phyloP scores from a whole-genome alignment of 2,329 filamentous ascomycete species.

The Fusarium coicis region DNA sequence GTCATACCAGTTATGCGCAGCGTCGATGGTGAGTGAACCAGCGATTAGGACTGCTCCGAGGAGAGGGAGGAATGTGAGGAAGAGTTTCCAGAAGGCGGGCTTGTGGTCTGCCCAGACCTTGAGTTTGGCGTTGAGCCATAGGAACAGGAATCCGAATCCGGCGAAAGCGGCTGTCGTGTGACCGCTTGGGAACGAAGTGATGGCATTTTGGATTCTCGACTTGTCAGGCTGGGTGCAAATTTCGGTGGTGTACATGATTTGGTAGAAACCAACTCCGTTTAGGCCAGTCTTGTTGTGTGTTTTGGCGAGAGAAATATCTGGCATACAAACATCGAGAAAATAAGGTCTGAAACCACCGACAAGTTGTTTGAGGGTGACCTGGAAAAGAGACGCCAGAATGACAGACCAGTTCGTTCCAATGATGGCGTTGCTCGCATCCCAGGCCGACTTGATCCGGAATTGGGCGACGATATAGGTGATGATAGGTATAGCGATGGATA shows the following conservation, averaged over 20 bases:
- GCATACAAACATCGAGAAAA: slow-evolving; percentile 73
- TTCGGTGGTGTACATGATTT: slow-evolving; percentile 71
- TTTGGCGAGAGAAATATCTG: slow-evolving; percentile 58
- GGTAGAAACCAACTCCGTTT: slow-evolving; percentile 61
- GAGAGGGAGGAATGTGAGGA: slow-evolving; percentile 67
- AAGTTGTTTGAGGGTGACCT: slow-evolving; percentile 73
- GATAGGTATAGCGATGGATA: slow-evolving; percentile 68
- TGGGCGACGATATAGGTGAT: slow-evolving; percentile 66
- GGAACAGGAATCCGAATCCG: slow-evolving; percentile 70
- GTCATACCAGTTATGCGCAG: slow-evolving; percentile 78
- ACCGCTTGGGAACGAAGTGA: slow-evolving; percentile 75
- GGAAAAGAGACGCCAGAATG: slow-evolving; percentile 69
- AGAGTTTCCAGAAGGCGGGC: slow-evolving; percentile 74
- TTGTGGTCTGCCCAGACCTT: slow-evolving; percentile 76
- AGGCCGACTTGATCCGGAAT: slow-evolving; percentile 65
- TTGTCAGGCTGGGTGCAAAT: slow-evolving; percentile 68
- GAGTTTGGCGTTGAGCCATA: slow-evolving; percentile 78
- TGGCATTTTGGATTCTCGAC: slow-evolving; percentile 66
- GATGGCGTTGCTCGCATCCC: slow-evolving; percentile 71
- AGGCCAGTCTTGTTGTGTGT: slow-evolving; percentile 54
- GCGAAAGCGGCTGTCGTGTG: slow-evolving; percentile 74
- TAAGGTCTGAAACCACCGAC: slow-evolving; percentile 72
- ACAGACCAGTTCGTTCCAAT: slow-evolving; percentile 70
- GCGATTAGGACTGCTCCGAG: slow-evolving; percentile 69
- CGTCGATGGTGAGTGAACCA: slow-evolving; percentile 71